phyloP scores from a whole-genome alignment of 768 basidiomycete species.

The Lyophyllum semitale region DNA sequence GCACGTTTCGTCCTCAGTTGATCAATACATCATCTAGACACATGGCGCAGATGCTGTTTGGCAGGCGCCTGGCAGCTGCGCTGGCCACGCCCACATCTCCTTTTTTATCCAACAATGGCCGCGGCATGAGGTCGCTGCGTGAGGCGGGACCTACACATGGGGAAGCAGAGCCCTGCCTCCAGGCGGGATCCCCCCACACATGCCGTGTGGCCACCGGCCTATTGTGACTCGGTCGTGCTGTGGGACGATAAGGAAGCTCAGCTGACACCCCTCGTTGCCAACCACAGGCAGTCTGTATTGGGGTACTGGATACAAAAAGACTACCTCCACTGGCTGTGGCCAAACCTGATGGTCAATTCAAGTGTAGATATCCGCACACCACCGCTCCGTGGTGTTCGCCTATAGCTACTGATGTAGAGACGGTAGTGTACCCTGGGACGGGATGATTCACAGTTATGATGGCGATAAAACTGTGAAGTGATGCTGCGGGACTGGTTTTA shows the following conservation, averaged over 20 bases:
- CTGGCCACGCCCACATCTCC: neutral
- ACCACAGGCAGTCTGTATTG: too few species aligned
- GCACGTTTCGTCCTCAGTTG: neutral
- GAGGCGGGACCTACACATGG: neutral
- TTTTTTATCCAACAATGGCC: neutral
- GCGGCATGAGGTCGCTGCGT: neutral
- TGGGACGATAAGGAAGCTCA: neutral
- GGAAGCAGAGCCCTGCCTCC: neutral
- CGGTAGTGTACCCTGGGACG: neutral
- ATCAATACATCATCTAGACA: neutral
- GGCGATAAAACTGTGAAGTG: neutral
- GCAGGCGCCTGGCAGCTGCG: too few species aligned
- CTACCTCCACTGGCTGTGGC: neutral
- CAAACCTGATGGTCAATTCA: neutral
- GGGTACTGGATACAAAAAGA: neutral
- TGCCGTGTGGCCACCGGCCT: neutral
- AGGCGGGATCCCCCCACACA: constrained; percentile 1
- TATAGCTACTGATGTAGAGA: neutral
- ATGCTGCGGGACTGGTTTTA: too few species aligned
- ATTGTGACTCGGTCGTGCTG: neutral
- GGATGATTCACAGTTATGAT: neutral
- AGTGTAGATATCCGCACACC: neutral
- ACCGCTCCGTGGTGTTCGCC: neutral
- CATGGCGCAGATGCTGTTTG: neutral
- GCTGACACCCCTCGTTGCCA: neutral